A percentile compares a stretch with the other conserved stretches of the same genome.
These are phyloP conservation scores for Cercospora zeina DNA, from an alignment of 2,329 filamentous ascomycete genomes.

Conservation along the genomic window DNA sequence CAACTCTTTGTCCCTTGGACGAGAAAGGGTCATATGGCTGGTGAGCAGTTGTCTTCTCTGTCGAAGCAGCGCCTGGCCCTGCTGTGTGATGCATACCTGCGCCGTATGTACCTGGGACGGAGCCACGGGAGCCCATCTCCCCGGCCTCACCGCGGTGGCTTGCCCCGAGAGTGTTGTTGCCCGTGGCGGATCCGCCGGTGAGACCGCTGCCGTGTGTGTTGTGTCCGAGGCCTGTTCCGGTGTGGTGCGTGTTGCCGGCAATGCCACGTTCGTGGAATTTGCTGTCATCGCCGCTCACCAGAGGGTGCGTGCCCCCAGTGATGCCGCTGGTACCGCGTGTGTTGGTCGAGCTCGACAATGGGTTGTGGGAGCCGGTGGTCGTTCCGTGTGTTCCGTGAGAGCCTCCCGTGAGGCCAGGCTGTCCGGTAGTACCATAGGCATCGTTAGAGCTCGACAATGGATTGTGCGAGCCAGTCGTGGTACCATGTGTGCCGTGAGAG, in stretches of 20 bases:
- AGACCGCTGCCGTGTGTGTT: constrained; percentile 12
- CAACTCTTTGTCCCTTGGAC: constrained; percentile 24
- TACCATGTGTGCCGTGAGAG: constrained; percentile 10
- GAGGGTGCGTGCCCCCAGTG: constrained; percentile 21
- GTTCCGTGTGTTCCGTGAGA: background rate
- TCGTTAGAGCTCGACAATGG: constrained; percentile 16
- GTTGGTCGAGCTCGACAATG: constrained; percentile 11
- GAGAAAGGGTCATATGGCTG: constrained; percentile 28
- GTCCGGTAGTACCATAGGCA: constrained; percentile 11
- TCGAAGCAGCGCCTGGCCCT: background rate
- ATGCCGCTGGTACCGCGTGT: constrained; percentile 19
- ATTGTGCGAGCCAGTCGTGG: constrained; percentile 13
- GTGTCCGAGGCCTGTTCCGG: constrained; percentile 6
- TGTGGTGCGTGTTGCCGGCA: constrained; percentile 7
- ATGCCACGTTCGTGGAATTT: background rate
- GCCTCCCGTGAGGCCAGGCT: constrained; percentile 15
- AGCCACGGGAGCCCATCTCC: constrained; percentile 11
- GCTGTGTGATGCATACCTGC: constrained; percentile 14
- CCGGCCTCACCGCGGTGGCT: constrained; percentile 20
- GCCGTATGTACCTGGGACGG: constrained; percentile 12
- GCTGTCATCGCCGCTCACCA: constrained; percentile 12
- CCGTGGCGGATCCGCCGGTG: constrained; percentile 17
- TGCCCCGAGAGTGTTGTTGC: constrained; percentile 11
- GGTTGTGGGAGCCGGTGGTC: background rate
- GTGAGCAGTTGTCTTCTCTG: constrained; percentile 18